Evolutionary conservation across 2,329 filamentous ascomycete species (phyloP).

Genomic region (Fusarium paranaense): DNA sequence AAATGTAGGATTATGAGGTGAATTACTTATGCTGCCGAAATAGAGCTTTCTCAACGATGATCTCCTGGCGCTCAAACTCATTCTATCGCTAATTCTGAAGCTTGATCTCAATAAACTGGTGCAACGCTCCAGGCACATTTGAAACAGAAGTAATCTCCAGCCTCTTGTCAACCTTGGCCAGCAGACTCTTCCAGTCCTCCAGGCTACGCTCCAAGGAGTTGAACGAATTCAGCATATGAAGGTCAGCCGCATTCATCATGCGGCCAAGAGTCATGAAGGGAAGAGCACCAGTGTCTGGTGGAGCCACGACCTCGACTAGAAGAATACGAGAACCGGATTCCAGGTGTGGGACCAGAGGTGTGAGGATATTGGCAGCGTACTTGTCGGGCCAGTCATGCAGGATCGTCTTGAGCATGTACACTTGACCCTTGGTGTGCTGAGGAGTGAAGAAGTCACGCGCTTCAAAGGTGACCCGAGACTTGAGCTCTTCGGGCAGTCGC

Average conservation of each 20-base stretch:
- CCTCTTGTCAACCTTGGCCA: constrained; percentile 25
- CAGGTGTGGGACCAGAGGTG: constrained; percentile 56
- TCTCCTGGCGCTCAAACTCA: background rate
- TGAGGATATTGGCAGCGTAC: constrained; percentile 53
- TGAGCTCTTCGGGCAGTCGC: constrained; percentile 39
- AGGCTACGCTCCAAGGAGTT: constrained; percentile 48
- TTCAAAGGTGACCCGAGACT: constrained; percentile 49
- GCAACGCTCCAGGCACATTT: constrained; percentile 4
- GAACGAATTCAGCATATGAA: constrained; percentile 61
- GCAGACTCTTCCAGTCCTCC: constrained; percentile 20
- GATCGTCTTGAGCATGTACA: constrained; percentile 65
- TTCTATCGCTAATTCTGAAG: background rate
- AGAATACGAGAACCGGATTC: constrained; percentile 55
- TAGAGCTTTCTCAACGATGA: background rate
- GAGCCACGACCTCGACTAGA: constrained; percentile 49
- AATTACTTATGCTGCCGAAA: background rate
- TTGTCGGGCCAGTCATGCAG: constrained; percentile 66
- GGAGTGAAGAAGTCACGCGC: constrained; percentile 53
- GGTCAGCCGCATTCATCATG: constrained; percentile 40
- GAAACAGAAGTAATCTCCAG: constrained; percentile 16
- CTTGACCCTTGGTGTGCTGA: constrained; percentile 53
- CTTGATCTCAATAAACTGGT: constrained; percentile 14
- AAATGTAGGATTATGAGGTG: background rate
- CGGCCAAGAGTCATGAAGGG: constrained; percentile 3
- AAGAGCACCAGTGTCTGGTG: constrained; percentile 39